Conservation (phyloP, 441 rosid genomes). For the Flueggea neowawraea region DNA sequence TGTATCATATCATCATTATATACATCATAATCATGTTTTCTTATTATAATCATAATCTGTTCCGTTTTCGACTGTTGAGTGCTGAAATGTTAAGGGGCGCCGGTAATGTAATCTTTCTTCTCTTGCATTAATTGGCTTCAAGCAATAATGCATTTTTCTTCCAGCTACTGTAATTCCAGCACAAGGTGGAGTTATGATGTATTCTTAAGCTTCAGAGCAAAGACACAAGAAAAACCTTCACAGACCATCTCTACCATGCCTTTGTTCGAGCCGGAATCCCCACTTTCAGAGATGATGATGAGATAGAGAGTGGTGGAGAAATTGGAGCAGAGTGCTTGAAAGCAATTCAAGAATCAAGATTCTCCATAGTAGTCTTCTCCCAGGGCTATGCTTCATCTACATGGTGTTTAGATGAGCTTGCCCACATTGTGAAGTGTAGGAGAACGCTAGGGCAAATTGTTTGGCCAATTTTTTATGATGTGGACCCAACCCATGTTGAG, state of each 20-base stretch:
- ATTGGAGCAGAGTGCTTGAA: slow-evolving; percentile 7
- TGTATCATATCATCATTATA: no score
- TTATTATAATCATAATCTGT: no score
- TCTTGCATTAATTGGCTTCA: no score
- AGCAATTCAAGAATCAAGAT: slow-evolving; percentile 14
- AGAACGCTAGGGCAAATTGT: not conserved
- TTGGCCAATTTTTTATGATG: not conserved
- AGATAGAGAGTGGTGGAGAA: not conserved
- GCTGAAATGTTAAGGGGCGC: no score
- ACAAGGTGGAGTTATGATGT: slow-evolving; percentile 3
- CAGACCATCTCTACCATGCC: slow-evolving; percentile 1
- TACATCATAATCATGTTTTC: no score
- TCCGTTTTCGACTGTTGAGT: no score
- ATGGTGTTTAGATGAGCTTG: not conserved
- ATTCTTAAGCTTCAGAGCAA: not conserved
- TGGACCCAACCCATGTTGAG: not conserved
- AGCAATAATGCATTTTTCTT: not conserved
- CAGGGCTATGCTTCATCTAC: slow-evolving; percentile 20
- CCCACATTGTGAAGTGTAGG: not conserved
- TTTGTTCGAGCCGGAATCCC: not conserved
- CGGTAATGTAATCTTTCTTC: no score
- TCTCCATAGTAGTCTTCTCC: slow-evolving; percentile 20
- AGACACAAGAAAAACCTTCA: not conserved
- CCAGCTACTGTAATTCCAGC: not conserved
- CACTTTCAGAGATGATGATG: slow-evolving; percentile 1